These are phyloP conservation scores for Fraxinus sp. DNA, from an alignment of 305 asterid species.

Conservation along the genomic window DNA sequence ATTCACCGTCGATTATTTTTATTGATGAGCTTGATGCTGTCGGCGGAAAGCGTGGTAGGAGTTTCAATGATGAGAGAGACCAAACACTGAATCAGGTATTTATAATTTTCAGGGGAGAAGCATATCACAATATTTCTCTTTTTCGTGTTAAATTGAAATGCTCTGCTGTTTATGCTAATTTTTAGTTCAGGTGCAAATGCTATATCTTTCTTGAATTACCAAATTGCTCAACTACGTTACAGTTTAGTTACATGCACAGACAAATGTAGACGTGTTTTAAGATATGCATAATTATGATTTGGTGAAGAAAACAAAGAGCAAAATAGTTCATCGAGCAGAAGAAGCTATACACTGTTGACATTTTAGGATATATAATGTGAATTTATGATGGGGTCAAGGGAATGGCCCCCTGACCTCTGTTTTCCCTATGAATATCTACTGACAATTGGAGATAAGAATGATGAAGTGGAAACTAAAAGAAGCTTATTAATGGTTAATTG, in stretches of 20 bases:
- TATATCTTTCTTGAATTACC: background rate
- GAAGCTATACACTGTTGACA: background rate
- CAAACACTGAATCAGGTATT: slow-evolving; percentile 93
- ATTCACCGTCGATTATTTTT: slow-evolving; percentile 87
- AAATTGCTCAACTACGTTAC: background rate
- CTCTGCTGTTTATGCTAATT: background rate
- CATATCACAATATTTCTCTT: background rate
- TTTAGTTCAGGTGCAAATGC: background rate
- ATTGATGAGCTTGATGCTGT: slow-evolving; percentile 98
- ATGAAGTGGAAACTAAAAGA: background rate
- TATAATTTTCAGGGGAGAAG: background rate
- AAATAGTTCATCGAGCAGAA: too few species aligned
- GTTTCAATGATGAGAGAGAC: slow-evolving; percentile 96
- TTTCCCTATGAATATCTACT: background rate
- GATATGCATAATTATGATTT: background rate
- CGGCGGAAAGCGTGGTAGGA: slow-evolving; percentile 93
- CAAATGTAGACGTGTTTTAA: background rate
- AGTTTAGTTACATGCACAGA: background rate
- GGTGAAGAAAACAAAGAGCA: background rate
- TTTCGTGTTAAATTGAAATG: background rate
- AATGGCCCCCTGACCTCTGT: too few species aligned
- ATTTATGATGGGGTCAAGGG: background rate
- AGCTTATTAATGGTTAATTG: background rate
- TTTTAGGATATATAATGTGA: background rate
- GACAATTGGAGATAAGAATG: background rate